Evolutionary conservation across 2,329 filamentous ascomycete species (phyloP).

Genomic region (Diplodia seriata): DNA sequence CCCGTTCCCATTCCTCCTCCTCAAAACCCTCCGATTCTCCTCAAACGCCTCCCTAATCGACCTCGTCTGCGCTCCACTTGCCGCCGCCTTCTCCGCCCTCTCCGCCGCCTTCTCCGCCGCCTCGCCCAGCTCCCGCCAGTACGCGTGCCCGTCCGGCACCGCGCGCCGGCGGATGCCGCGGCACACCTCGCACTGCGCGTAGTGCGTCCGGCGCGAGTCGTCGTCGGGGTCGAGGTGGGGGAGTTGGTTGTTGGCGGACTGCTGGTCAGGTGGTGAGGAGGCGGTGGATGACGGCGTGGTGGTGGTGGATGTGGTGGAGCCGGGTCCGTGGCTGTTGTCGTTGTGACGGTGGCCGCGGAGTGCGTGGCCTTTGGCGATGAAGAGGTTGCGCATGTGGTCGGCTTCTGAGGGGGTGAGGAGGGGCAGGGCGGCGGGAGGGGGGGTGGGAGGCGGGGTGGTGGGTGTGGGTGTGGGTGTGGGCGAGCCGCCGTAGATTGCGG

Average conservation of each 20-base stretch:
- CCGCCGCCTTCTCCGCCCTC: too few species aligned
- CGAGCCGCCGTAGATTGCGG: too few species aligned
- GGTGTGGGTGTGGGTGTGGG: too few species aligned
- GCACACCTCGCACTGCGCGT: constrained; percentile 5
- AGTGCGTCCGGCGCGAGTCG: not conserved
- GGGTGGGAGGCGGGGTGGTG: too few species aligned
- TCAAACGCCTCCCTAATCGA: too few species aligned
- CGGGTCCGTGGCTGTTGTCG: not conserved
- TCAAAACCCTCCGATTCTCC: too few species aligned
- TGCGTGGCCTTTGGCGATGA: not conserved
- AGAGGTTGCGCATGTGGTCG: not conserved
- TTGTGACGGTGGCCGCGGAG: not conserved
- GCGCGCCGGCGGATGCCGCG: not conserved
- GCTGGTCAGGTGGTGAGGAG: not conserved
- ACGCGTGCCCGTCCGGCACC: not conserved
- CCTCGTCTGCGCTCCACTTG: too few species aligned
- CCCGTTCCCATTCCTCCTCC: too few species aligned
- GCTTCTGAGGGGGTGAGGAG: not conserved
- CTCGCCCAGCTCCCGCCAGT: not conserved
- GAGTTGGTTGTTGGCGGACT: not conserved
- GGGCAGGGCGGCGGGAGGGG: not conserved
- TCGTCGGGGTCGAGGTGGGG: constrained; percentile 10
- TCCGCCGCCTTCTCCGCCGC: not conserved
- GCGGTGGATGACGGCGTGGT: not conserved
- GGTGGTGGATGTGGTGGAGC: not conserved